Percentiles rank a stretch among this genome's conserved stretches.
Conservation (phyloP, 169 alveolate genomes). For the Plasmodium malariae region DNA sequence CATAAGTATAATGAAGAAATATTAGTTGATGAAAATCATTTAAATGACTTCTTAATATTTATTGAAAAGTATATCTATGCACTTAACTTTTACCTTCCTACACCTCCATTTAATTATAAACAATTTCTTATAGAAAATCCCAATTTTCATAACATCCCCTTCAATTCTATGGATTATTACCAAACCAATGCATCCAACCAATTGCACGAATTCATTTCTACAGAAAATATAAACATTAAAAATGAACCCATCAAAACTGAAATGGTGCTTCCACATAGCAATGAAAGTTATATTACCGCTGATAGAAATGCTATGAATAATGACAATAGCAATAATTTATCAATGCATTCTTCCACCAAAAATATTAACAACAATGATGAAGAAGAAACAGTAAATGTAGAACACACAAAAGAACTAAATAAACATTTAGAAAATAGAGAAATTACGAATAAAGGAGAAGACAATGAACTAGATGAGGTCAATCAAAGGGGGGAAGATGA, state of each 20-base stretch:
- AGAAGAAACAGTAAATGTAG: neutral
- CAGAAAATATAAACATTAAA: neutral
- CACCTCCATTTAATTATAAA: constrained; percentile 64
- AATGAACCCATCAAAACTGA: neutral
- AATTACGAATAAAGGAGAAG: too few relatives aligned
- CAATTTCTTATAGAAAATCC: constrained; percentile 29
- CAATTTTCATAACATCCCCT: constrained; percentile 3
- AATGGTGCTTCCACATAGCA: neutral
- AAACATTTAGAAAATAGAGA: too few relatives aligned
- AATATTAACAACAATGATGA: neutral
- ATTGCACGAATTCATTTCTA: neutral
- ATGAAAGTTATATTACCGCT: neutral
- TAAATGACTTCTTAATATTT: constrained; percentile 68
- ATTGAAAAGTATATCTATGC: constrained; percentile 75
- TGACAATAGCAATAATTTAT: neutral
- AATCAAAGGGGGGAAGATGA: neutral
- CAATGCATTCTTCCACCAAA: neutral
- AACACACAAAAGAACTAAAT: neutral
- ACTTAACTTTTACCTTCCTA: constrained; percentile 61
- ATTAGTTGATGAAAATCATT: constrained; percentile 58
- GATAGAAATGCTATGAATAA: neutral
- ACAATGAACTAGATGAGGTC: neutral
- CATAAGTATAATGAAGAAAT: constrained; percentile 71
- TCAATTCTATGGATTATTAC: neutral
- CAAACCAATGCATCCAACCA: neutral